A percentile compares a stretch with the other conserved stretches of the same genome.
These are phyloP conservation scores for Gnomoniopsis smithogilvyi DNA, from an alignment of 2,329 filamentous ascomycete genomes.

Conservation along the genomic window DNA sequence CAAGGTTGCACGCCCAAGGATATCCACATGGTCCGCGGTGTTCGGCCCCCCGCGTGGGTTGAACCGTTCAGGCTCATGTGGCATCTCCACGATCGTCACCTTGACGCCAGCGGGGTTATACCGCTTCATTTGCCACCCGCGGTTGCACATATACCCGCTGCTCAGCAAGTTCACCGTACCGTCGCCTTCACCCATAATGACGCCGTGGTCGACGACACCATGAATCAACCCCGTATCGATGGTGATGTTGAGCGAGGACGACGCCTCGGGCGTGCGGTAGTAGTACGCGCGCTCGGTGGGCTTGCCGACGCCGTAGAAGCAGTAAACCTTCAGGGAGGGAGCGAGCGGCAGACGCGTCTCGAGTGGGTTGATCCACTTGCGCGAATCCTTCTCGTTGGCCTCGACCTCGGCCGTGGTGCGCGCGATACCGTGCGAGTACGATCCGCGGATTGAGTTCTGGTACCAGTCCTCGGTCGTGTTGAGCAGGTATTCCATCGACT, in stretches of 20 bases:
- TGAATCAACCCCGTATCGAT: constrained; percentile 64
- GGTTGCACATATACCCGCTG: constrained; percentile 94
- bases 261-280: constrained; percentile 68
- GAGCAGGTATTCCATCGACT: constrained; percentile 75
- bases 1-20: constrained; percentile 80
- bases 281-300: constrained; percentile 91
- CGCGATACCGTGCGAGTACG: constrained; percentile 87
- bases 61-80: constrained; percentile 90
- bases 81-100: constrained; percentile 91
- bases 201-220: constrained; percentile 73
- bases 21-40: constrained; percentile 92
- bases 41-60: constrained; percentile 71
- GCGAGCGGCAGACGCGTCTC: constrained; percentile 84
- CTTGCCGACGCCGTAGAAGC: constrained; percentile 95
- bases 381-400: constrained; percentile 69
- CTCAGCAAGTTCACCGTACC: constrained; percentile 93
- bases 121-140: constrained; percentile 87
- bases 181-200: constrained; percentile 94
- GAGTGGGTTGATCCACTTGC: constrained; percentile 88
- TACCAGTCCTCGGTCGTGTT: constrained; percentile 85
- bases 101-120: constrained; percentile 86
- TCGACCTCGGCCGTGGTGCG: constrained; percentile 78
- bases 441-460: constrained; percentile 63
- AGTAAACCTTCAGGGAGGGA: constrained; percentile 89
- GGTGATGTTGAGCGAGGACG: constrained; percentile 69